Evolutionary conservation across 306 rosid genomes (phyloP), one percentile per base, ranked within the genome.

Genomic region (Macrotyloma uniflorum): DNA sequence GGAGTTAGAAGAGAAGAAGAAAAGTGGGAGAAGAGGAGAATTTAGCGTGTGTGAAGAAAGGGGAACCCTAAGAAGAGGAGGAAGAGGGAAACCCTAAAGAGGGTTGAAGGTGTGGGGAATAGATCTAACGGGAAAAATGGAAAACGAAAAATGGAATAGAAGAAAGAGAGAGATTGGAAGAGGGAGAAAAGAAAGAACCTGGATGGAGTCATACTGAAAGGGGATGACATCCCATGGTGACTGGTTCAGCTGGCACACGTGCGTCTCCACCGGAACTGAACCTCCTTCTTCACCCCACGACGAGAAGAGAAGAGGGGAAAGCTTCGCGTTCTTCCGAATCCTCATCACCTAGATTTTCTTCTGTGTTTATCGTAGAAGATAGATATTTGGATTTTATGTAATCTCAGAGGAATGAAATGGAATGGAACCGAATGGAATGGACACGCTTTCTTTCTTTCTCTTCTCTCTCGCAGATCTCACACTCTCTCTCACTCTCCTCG

Each of bases 191-290:
- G 67, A 11, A 62, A 64, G 67, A 75, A 94, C 97, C 94, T 88
- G 87, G 84, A 70, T 38, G 3, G 83, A 76, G 84, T 79, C 78
- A 12, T 78, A 77, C 33, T 65, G 79, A 72, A 89, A 85, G 79
- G 90, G 84, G 86, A 82, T 83, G 84, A 87, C 89, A 84, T 94
- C 98, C 98, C 98, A 94, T 8, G 97, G 91, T 4, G 94, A 90
- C 80, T 88, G 97, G 81, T 92, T 94, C 49, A 94, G 88, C 75
- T 82, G 91, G 85, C 98, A 94, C 68, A 89, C 81, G 85, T 85
- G 90, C 1, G 90, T 69, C 63, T 82, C 79, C 26, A 55, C 74
- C 40, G 82, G 78, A 51, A 76, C 69, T 9, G 89, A 80, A 68
- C 87, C 83, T 70, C 70, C 86, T 58, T 65, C 23, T 0, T 2